Conservation (phyloP, 108 stramenopile species). For the Cyclotella distinguenda region DNA sequence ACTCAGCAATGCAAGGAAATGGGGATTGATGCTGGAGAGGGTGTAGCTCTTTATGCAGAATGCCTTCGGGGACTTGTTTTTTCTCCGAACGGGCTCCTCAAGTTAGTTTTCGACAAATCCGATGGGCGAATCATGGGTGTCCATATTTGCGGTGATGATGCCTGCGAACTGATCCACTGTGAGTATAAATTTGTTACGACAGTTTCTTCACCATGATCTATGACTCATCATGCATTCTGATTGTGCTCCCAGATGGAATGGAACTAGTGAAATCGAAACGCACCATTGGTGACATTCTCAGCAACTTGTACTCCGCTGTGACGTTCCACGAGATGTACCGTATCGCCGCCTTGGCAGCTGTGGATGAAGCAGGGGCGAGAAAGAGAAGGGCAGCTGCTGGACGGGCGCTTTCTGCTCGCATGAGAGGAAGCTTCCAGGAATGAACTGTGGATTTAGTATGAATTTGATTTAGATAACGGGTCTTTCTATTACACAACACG, state of each 20-base stretch:
- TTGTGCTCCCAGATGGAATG: no score
- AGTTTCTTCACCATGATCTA: no score
- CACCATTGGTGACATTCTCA: constrained; percentile 61
- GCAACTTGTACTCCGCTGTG: constrained; percentile 70
- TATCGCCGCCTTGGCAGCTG: constrained; percentile 64
- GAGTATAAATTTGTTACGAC: no score
- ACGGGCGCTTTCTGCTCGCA: constrained; percentile 61
- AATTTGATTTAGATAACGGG: neutral
- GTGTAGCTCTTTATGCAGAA: constrained; percentile 78
- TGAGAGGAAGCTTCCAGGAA: constrained; percentile 16
- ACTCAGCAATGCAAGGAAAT: constrained; percentile 62
- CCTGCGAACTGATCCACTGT: constrained; percentile 85
- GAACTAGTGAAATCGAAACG: constrained; percentile 70
- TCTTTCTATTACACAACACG: neutral
- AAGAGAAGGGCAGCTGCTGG: constrained; percentile 68
- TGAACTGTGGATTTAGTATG: neutral
- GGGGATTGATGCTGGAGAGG: constrained; percentile 73
- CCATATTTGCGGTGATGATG: constrained; percentile 84
- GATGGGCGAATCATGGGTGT: constrained; percentile 75
- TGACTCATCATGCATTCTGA: no score
- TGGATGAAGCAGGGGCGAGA: constrained; percentile 46
- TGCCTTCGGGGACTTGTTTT: constrained; percentile 82
- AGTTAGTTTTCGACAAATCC: constrained; percentile 74
- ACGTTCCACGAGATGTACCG: constrained; percentile 85
- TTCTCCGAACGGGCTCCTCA: constrained; percentile 77